Evolutionary conservation across 768 basidiomycete genomes (phyloP).

Genomic region (Harrya chromipes): DNA sequence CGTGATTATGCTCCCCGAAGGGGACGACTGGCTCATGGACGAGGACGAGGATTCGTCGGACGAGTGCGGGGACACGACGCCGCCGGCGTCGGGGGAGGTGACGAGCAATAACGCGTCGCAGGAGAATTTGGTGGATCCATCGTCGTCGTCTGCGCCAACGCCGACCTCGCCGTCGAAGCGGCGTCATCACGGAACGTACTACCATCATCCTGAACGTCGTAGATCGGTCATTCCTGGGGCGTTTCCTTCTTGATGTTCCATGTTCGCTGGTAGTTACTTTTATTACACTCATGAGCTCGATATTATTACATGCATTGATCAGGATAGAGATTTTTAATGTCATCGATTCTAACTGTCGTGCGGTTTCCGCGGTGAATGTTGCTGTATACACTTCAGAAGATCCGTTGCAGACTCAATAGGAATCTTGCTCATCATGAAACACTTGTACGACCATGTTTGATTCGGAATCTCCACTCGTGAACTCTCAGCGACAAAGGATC

Average conservation of each 20-base stretch:
- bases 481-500: not conserved
- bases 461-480: too few species aligned
- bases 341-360: too few species aligned
- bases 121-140: conserved; percentile 20
- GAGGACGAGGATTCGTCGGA: conserved; percentile 41
- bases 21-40: conserved; percentile 59
- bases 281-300: too few species aligned
- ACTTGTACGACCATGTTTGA: too few species aligned
- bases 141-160: conserved; percentile 21
- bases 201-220: conserved; percentile 76
- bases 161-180: conserved; percentile 41
- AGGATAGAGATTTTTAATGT: too few species aligned
- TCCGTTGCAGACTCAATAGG: too few species aligned
- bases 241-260: conserved; percentile 33
- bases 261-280: too few species aligned
- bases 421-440: too few species aligned
- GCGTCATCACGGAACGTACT: conserved; percentile 69
- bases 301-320: too few species aligned
- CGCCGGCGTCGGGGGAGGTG: conserved; percentile 18
- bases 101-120: conserved; percentile 12
- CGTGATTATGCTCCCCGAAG: conserved; percentile 84
- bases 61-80: conserved; percentile 38
- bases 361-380: too few species aligned
- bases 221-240: conserved; percentile 57
- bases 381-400: too few species aligned